Evolutionary conservation across 768 basidiomycete species (phyloP).

Genomic region (Coprinellus aureogranulatus): DNA sequence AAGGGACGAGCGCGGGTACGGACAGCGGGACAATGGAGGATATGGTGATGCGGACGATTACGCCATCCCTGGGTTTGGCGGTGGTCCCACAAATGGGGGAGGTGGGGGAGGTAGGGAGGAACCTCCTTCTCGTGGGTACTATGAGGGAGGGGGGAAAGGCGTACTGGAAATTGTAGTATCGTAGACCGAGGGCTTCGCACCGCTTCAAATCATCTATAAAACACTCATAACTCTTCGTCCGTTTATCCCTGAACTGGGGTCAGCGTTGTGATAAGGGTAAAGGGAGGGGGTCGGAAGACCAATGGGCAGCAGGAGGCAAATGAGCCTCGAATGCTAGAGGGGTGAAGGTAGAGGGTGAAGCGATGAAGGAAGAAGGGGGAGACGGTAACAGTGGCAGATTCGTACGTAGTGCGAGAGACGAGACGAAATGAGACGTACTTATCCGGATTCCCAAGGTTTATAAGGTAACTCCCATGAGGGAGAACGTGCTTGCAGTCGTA

Average conservation of each 20-base stretch:
- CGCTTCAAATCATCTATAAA: slow-evolving; percentile 81
- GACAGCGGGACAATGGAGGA: slow-evolving; percentile 7
- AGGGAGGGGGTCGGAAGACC: too few species aligned
- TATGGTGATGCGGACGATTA: slow-evolving; percentile 1
- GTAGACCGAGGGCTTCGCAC: slow-evolving; percentile 73
- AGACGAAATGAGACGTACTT: slow-evolving; percentile 46
- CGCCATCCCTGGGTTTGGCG: slow-evolving; percentile 9
- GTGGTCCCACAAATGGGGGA: neutral
- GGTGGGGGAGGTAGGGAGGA: slow-evolving; percentile 29
- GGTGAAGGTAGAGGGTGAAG: too few species aligned
- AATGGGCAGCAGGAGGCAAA: too few species aligned
- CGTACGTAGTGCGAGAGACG: neutral
- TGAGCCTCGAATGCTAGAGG: too few species aligned
- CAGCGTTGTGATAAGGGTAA: too few species aligned
- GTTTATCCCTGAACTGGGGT: slow-evolving; percentile 56
- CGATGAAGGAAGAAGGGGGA: too few species aligned
- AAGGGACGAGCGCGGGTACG: slow-evolving; percentile 20
- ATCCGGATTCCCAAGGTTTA: slow-evolving; percentile 83
- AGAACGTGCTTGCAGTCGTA: slow-evolving; percentile 65
- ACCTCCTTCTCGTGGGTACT: slow-evolving; percentile 15
- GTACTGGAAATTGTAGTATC: slow-evolving; percentile 83
- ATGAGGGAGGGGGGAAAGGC: slow-evolving; percentile 25
- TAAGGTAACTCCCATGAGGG: slow-evolving; percentile 83
- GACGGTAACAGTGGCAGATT: neutral
- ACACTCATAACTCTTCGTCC: slow-evolving; percentile 71